A percentile compares a stretch with the other conserved stretches of the same genome.
phyloP scores from a whole-genome alignment of 345 rosid genomes.

The Dipteronia sinensis region DNA sequence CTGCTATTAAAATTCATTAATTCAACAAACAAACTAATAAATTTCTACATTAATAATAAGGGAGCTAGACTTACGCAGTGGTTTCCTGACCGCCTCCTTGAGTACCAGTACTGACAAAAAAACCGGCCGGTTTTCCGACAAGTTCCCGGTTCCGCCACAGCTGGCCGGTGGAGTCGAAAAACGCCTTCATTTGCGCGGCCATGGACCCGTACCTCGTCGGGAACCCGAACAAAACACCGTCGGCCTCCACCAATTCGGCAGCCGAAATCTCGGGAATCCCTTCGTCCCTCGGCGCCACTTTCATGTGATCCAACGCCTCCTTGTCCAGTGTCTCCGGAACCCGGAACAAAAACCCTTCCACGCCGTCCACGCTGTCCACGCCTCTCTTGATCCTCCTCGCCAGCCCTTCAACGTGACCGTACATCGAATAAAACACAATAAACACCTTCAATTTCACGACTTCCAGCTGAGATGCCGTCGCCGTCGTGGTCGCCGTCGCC shows the following conservation, averaged over 20 bases:
- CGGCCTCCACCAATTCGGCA: slow-evolving; percentile 55
- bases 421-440: slow-evolving; percentile 69
- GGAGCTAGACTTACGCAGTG: slow-evolving; percentile 57
- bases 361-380: slow-evolving; percentile 57
- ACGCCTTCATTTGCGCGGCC: slow-evolving; percentile 88
- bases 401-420: slow-evolving; percentile 71
- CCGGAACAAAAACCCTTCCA: slow-evolving; percentile 53
- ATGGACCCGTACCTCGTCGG: slow-evolving; percentile 82
- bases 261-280: slow-evolving; percentile 57
- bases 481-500: slow-evolving; percentile 20
- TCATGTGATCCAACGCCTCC: slow-evolving; percentile 60
- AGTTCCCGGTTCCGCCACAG: slow-evolving; percentile 72
- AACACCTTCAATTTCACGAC: slow-evolving; percentile 43
- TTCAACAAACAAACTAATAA: background rate
- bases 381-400: slow-evolving; percentile 79
- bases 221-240: slow-evolving; percentile 69
- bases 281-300: slow-evolving; percentile 48
- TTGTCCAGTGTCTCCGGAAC: slow-evolving; percentile 64
- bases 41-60: background rate
- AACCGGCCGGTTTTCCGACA: slow-evolving; percentile 85
- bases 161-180: slow-evolving; percentile 64
- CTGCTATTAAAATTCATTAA: background rate
- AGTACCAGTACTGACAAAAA: slow-evolving; percentile 81
- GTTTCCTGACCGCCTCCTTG: slow-evolving; percentile 96
- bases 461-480: slow-evolving; percentile 11